These are phyloP conservation scores for Ziziphus jujuba DNA, from an alignment of 306 rosid species.

Conservation along the genomic window DNA sequence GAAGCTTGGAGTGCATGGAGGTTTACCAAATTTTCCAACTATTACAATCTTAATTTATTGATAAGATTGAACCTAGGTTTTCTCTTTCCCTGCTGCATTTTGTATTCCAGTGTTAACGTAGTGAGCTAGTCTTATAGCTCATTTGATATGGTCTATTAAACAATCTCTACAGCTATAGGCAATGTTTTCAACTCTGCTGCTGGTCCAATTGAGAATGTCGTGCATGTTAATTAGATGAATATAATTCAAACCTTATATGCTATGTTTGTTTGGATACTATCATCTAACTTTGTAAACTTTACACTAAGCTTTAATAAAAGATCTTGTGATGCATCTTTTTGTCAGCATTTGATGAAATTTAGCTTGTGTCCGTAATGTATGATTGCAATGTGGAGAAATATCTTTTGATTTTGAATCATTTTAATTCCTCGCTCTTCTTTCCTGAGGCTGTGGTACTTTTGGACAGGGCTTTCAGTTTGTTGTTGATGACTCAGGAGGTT, in stretches of 20 bases:
- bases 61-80: no score
- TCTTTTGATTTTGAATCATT: background rate
- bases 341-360: background rate
- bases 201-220: background rate
- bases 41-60: no score
- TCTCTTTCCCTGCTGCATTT: no score
- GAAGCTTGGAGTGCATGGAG: no score
- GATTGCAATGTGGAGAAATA: background rate
- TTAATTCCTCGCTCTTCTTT: constrained; percentile 3
- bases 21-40: no score
- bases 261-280: background rate
- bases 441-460: constrained; percentile 16
- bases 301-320: no score
- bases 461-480: constrained; percentile 85
- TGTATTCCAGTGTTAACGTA: no score
- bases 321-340: background rate
- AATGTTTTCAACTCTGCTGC: no score
- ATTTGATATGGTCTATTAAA: no score
- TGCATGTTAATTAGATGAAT: background rate
- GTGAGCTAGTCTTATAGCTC: no score
- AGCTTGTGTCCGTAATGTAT: background rate
- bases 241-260: background rate
- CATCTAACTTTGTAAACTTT: no score
- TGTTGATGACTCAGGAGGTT: constrained; percentile 86
- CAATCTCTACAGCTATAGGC: no score